phyloP scores from a whole-genome alignment of 345 rosid species.

The Citrus inodora region DNA sequence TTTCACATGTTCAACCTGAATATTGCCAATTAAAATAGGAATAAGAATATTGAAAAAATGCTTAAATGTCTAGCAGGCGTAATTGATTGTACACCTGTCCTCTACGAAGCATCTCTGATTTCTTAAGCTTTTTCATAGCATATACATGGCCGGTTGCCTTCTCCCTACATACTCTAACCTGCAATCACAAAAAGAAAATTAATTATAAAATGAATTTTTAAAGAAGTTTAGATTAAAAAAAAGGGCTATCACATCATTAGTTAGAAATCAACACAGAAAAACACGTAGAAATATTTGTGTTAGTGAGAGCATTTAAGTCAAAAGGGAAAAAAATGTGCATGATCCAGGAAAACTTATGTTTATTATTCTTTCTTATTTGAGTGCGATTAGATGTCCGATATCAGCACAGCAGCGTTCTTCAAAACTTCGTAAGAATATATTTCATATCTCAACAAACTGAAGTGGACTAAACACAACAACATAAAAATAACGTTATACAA shows the following conservation, averaged over 20 bases:
- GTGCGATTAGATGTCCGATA: not conserved
- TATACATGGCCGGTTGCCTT: slow-evolving; percentile 81
- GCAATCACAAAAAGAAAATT: slow-evolving; percentile 20
- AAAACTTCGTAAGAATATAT: not conserved
- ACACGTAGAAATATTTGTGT: not conserved
- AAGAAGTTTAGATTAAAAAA: not conserved
- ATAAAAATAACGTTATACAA: not conserved
- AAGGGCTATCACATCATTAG: not conserved
- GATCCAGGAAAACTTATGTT: not conserved
- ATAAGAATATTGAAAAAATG: slow-evolving; percentile 10
- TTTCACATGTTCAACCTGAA: slow-evolving; percentile 97
- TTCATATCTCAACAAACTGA: not conserved
- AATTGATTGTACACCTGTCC: slow-evolving; percentile 63
- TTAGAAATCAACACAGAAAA: not conserved
- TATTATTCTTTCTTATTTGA: not conserved
- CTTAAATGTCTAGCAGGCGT: not conserved
- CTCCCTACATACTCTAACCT: slow-evolving; percentile 93
- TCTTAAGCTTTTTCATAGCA: slow-evolving; percentile 96
- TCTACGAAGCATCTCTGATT: slow-evolving; percentile 97
- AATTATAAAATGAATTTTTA: not conserved
- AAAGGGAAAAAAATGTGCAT: not conserved
- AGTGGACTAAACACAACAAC: not conserved
- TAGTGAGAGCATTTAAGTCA: not conserved
- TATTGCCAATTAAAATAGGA: slow-evolving; percentile 19
- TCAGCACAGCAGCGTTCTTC: not conserved